Conservation (phyloP, 495 filamentous ascomycete species). For the Xylaria curta region DNA sequence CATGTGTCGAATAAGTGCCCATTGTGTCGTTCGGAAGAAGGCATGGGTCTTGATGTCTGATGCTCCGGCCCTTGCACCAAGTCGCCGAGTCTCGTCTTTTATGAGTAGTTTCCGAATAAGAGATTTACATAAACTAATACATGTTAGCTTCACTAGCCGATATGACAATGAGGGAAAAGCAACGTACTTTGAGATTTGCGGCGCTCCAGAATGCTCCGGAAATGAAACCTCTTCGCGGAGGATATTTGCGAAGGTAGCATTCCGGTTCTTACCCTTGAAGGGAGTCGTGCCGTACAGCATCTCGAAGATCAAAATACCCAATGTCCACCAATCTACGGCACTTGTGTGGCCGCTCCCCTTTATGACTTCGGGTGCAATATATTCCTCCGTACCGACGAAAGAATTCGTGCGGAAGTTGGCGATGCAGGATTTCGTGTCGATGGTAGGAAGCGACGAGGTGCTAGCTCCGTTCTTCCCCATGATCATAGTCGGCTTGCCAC, state of each 20-base stretch:
- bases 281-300: conserved; percentile 99
- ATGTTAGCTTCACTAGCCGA: conserved; percentile 28
- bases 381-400: conserved; percentile 98
- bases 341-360: conserved; percentile 98
- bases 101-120: conserved; percentile 95
- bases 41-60: conserved; percentile 96
- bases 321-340: conserved; percentile 98
- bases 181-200: conserved; percentile 88
- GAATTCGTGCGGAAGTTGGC: conserved; percentile 98
- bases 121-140: conserved; percentile 87
- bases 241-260: conserved; percentile 97
- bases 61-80: conserved; percentile 92
- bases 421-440: conserved; percentile 98
- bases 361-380: conserved; percentile 98
- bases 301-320: conserved; percentile 96
- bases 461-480: conserved; percentile 82
- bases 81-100: conserved; percentile 94
- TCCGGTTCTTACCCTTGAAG: conserved; percentile 99
- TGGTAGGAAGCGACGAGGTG: conserved; percentile 82
- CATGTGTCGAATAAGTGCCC: conserved; percentile 96
- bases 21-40: conserved; percentile 95
- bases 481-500: conserved; percentile 97
- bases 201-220: conserved; percentile 83
- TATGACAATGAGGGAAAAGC: not conserved
- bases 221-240: conserved; percentile 93